Evolutionary conservation across 768 basidiomycete species (phyloP).

Genomic region (Mycena maculata): DNA sequence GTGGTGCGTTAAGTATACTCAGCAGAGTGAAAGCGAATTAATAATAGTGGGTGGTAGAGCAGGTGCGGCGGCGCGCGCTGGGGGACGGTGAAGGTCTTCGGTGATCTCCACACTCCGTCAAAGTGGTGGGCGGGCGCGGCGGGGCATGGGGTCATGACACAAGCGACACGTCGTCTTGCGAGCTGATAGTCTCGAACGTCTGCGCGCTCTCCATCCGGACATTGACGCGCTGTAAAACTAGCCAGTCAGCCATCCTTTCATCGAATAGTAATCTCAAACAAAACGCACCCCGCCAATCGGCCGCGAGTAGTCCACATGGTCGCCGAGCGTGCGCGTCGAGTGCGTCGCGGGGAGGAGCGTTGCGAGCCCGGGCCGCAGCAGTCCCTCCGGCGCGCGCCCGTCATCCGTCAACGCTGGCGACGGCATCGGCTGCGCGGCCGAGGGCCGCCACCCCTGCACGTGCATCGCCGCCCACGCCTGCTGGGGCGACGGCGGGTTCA

Average conservation of each 20-base stretch:
- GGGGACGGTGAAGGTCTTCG: too few relatives aligned
- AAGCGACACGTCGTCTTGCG: too few relatives aligned
- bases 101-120: too few relatives aligned
- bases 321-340: conserved; percentile 25
- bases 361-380: conserved; percentile 27
- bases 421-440: neutral
- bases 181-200: conserved; percentile 5
- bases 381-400: neutral
- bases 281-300: conserved; percentile 26
- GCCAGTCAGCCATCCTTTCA: neutral
- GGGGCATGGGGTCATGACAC: too few relatives aligned
- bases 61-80: too few relatives aligned
- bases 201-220: conserved; percentile 20
- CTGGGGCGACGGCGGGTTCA: conserved; percentile 25
- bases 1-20: too few relatives aligned
- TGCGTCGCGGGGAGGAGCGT: conserved; percentile 17
- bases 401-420: conserved; percentile 15
- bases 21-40: too few relatives aligned
- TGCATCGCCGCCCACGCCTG: neutral
- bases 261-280: neutral
- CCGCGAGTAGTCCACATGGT: conserved; percentile 33
- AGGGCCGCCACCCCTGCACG: neutral
- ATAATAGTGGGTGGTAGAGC: too few relatives aligned
- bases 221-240: neutral
- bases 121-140: too few relatives aligned